phyloP scores from a whole-genome alignment of 2,329 filamentous ascomycete genomes.

The Fusarium sp. region DNA sequence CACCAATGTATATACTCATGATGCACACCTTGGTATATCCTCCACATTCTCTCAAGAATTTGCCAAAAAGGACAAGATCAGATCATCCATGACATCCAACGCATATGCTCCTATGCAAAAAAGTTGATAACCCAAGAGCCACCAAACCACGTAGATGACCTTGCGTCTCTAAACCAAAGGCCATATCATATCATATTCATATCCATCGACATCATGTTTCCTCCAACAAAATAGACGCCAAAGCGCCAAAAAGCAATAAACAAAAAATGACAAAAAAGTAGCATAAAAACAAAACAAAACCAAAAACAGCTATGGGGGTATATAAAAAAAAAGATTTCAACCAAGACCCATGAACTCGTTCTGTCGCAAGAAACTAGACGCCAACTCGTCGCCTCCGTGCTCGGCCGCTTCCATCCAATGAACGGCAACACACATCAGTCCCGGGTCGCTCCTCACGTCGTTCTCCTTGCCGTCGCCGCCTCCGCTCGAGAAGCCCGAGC shows the following conservation, averaged over 20 bases:
- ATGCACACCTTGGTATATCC: conserved; percentile 38
- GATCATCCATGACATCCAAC: background rate
- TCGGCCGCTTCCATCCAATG: conserved; percentile 97
- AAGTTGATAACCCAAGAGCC: conserved; percentile 11
- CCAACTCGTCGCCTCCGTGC: conserved; percentile 86
- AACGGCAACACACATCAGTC: conserved; percentile 91
- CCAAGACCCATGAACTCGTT: conserved; percentile 57
- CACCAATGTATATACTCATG: conserved; percentile 13
- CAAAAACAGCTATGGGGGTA: conserved; percentile 40
- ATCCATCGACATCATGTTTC: background rate
- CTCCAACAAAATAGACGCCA: conserved; percentile 24
- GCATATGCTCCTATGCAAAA: background rate
- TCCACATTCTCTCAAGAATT: conserved; percentile 29
- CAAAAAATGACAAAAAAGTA: background rate
- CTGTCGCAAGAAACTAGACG: conserved; percentile 84
- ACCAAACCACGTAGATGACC: conserved; percentile 16
- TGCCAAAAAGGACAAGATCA: conserved; percentile 11
- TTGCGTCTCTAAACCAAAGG: conserved; percentile 17
- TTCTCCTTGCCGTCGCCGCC: conserved; percentile 53
- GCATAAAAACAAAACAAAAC: background rate
- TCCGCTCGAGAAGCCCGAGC: conserved; percentile 35
- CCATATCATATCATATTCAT: background rate
- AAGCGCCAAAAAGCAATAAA: conserved; percentile 33
- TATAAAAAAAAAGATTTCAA: conserved; percentile 42
- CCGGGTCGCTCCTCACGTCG: conserved; percentile 79